Conservation (phyloP, 345 rosid genomes). For the Melaleuca alternifolia region DNA sequence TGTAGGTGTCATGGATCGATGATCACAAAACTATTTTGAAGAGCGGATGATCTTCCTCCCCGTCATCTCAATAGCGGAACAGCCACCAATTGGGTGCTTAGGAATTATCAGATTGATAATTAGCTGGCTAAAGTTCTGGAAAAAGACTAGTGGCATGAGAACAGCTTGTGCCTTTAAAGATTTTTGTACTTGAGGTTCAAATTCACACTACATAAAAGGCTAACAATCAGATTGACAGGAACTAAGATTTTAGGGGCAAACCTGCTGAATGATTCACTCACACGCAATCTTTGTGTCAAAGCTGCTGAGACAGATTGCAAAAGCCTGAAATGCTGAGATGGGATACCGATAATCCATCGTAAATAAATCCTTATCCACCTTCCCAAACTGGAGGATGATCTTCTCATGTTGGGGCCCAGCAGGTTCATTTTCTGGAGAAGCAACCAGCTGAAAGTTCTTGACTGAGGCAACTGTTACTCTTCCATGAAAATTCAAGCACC, state of each 20-base stretch:
- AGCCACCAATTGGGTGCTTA: neutral
- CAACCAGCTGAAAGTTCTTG: constrained; percentile 90
- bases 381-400: constrained; percentile 87
- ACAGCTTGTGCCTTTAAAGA: neutral
- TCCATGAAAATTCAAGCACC: constrained; percentile 94
- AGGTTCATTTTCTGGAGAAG: constrained; percentile 49
- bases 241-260: neutral
- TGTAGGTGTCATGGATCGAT: neutral
- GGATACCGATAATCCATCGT: constrained; percentile 96
- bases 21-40: neutral
- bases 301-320: constrained; percentile 97
- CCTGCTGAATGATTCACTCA: constrained; percentile 44
- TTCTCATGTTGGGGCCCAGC: constrained; percentile 69
- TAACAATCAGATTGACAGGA: neutral
- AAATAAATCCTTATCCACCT: constrained; percentile 90
- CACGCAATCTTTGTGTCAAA: constrained; percentile 97
- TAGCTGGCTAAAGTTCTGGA: neutral
- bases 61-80: neutral
- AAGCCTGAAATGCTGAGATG: constrained; percentile 94
- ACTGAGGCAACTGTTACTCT: constrained; percentile 94
- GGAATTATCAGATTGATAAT: neutral
- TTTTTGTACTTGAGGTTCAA: neutral
- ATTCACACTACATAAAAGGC: neutral
- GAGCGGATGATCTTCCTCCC: neutral
- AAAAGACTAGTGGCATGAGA: neutral